Evolutionary conservation across 805 yeast species (phyloP), one percentile per base, ranked within the genome.

Genomic region (Cephaloascus albidus): DNA sequence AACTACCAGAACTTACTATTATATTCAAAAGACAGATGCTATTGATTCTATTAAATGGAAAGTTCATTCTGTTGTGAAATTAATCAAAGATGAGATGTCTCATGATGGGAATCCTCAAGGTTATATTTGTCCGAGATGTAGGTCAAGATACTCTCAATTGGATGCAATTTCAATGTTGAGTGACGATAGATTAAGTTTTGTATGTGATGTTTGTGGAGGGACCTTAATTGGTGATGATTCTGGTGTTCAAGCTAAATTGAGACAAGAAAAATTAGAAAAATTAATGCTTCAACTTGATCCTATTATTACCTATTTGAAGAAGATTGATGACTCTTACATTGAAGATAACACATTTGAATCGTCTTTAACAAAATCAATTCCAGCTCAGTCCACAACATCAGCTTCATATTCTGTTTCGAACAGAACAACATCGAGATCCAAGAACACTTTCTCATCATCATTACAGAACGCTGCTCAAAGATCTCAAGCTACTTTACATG

Each of bases 41-140:
- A 85, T 93, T 33, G 98, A 93, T 61, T 78, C 96, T 3, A 78
- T 93, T 55, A 93, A 93, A 60, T 93, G 97, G 97, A 88, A 89
- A 54, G 85, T 90, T 43, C 96, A 90, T 57, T 76, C 85, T 36
- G 72, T 93, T 20, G 97, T 86, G 12, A 81, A 81, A 48, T 58
- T 70, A 40, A 69, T 89, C 40, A 86, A 86, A 53, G 85, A 83
- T 45, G 95, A 88, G 51, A 74, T 90, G 62, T 80, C 86, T 38
- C 84, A 79, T 46, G 85, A 82, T 51, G 79, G 87, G 19, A 89
- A 87, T 48, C 95, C 97, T 1, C 95, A 93, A 53, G 98, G 97
- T 3, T 93, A 85, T 55, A 72, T 85, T 43, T 93, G 98, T 55
- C 89, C 95, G 6, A 66, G 81, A 18, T 93, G 98, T 62, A 75